A percentile compares a stretch with the other conserved stretches of the same genome.
These are phyloP conservation scores for Fusarium pilosicola DNA, from an alignment of 2,329 filamentous ascomycete genomes.

Conservation along the genomic window DNA sequence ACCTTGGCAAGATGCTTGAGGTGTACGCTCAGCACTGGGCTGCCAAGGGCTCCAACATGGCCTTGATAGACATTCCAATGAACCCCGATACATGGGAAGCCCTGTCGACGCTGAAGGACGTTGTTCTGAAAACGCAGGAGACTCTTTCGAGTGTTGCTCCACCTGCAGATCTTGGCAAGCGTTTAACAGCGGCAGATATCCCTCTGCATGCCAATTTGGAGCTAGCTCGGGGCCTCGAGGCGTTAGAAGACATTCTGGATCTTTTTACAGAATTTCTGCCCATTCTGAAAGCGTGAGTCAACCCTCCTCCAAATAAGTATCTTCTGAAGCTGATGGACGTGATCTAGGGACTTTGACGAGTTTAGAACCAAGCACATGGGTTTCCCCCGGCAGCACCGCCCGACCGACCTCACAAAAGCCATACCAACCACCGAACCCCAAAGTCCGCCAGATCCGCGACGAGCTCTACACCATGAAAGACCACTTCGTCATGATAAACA, in stretches of 20 bases:
- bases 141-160: background rate
- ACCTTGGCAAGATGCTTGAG: slow-evolving; percentile 29
- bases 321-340: background rate
- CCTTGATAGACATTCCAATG: slow-evolving; percentile 20
- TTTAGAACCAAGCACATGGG: slow-evolving; percentile 27
- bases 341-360: slow-evolving; percentile 32
- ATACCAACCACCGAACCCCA: slow-evolving; percentile 13
- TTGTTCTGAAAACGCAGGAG: background rate
- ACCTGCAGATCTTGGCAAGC: background rate
- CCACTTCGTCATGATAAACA: background rate
- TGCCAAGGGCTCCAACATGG: slow-evolving; percentile 7
- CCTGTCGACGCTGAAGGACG: background rate
- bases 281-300: slow-evolving; percentile 35
- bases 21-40: slow-evolving; percentile 28
- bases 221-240: slow-evolving; percentile 4
- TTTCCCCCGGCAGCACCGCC: background rate
- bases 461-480: slow-evolving; percentile 39
- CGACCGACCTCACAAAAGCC: background rate
- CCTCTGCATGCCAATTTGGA: slow-evolving; percentile 14
- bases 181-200: background rate
- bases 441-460: slow-evolving; percentile 20
- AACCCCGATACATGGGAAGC: slow-evolving; percentile 25
- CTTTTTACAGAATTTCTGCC: slow-evolving; percentile 27
- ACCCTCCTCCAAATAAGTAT: too few species aligned
- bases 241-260: slow-evolving; percentile 4